These are phyloP conservation scores for Daldinia grandis DNA, from an alignment of 495 filamentous ascomycete genomes.

Conservation along the genomic window DNA sequence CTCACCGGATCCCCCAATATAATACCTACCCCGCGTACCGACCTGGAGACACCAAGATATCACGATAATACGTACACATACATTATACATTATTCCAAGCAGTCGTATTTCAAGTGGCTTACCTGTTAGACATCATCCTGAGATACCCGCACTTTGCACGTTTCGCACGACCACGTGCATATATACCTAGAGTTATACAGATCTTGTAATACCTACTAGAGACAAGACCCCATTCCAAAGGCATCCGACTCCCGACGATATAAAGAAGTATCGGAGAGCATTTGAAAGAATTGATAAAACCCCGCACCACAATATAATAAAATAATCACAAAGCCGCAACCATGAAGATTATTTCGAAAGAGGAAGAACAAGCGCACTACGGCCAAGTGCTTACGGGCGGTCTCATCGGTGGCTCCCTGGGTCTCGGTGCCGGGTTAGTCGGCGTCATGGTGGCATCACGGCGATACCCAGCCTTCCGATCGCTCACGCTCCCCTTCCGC, in stretches of 20 bases:
- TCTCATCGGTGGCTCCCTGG: constrained; percentile 69
- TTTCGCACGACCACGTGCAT: neutral
- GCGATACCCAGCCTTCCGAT: constrained; percentile 76
- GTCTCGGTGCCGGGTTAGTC: constrained; percentile 67
- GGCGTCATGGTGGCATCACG: constrained; percentile 68
- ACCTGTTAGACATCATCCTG: neutral
- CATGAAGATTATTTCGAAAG: constrained; percentile 95
- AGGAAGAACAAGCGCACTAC: constrained; percentile 80
- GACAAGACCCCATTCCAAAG: neutral
- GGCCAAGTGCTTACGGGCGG: constrained; percentile 79
- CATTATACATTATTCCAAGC: too few species aligned
- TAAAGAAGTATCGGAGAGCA: neutral
- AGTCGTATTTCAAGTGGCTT: neutral
- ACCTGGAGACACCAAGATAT: constrained; percentile 9
- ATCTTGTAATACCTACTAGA: neutral
- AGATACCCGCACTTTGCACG: neutral
- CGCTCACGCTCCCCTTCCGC: constrained; percentile 86
- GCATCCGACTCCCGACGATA: neutral
- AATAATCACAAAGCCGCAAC: constrained; percentile 39
- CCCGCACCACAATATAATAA: neutral
- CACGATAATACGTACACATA: neutral
- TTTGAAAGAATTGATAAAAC: neutral
- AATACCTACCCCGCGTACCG: constrained; percentile 22
- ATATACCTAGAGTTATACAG: neutral
- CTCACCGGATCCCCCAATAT: constrained; percentile 5